phyloP scores from a whole-genome alignment of 2,329 filamentous ascomycete genomes.

The Sclerotinia borealis region DNA sequence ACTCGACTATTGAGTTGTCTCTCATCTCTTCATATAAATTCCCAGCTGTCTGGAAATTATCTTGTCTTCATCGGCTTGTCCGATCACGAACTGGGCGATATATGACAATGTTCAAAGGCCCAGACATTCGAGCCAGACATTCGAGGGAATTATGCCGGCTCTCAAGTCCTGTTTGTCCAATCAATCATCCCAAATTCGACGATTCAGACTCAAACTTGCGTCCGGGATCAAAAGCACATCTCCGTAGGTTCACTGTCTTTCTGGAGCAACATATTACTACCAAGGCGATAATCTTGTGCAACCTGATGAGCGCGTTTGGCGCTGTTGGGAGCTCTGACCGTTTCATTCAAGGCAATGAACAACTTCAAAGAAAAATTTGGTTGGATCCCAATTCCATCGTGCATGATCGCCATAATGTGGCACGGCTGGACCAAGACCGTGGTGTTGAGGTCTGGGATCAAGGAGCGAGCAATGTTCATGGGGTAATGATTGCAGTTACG shows the following conservation, averaged over 20 bases:
- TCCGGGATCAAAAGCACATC: neutral
- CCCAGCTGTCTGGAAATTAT: neutral
- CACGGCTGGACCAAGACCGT: neutral
- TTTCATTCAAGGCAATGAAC: neutral
- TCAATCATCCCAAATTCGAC: neutral
- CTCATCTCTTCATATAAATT: neutral
- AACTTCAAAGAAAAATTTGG: neutral
- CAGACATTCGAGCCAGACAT: neutral
- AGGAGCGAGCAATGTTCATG: neutral
- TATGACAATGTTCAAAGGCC: neutral
- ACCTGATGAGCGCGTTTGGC: neutral
- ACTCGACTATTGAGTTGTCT: neutral
- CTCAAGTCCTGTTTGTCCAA: neutral
- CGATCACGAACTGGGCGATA: neutral
- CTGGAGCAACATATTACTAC: neutral
- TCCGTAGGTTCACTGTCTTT: too few species aligned
- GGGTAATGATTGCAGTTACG: neutral
- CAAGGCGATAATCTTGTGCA: neutral
- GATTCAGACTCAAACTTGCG: neutral
- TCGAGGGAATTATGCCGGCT: neutral
- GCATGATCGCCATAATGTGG: slow-evolving; percentile 1
- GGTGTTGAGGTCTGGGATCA: neutral
- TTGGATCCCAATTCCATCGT: neutral
- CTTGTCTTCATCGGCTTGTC: neutral
- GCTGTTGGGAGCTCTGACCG: neutral